Base-by-base conservation (phyloP, 148 eudicot genomes). In the Rhododendron ferrugineum region DNA sequence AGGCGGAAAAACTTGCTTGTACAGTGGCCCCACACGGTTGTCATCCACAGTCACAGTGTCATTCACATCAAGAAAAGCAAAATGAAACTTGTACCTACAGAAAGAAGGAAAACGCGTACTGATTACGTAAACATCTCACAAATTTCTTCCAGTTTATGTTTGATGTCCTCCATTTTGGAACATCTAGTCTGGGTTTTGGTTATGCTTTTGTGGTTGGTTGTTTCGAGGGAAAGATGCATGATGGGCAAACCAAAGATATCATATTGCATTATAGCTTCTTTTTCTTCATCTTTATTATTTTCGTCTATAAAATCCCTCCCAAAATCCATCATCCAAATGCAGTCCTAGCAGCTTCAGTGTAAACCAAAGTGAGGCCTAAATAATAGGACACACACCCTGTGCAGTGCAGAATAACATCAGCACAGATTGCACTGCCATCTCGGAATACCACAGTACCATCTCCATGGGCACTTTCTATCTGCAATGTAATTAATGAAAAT, bases 1-100 rank as follows among this genome's bases (percentile, higher is more conserved):
- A 49, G 99, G 98, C 15, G 98, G 98, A 87, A 95, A 97, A 42
- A 97, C 85, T 77, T 97, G 99, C 93, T 97, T 88, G 91, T 97
- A 97, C 34, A 97, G 89, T 49, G 98, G 99, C 20, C 96, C 98
- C 85, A 97, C 98, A 15, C 96, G 90, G 87, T 94, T 97, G 86
- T 97, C 98, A 81, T 94, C 95, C 54, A 97, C 96, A 44, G 80
- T 88, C 62, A 97, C 92, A 18, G 73, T 82, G 68, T 89, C 92
- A 46, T 89, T 89, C n/a, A 92, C 88, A 11, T 90, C 90, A 74
- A 97, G 98, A 86, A 97, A 97, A 37, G 99, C 98, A 80, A 95
- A 97, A 83, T 93, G 89, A 88, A 86, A 97, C 88, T 93, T 95
- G 90, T 97, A 97, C 90, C 99, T 96, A 86, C 54, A 85, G 49